phyloP scores from a whole-genome alignment of 441 rosid genomes.

The Adansonia gregorii region DNA sequence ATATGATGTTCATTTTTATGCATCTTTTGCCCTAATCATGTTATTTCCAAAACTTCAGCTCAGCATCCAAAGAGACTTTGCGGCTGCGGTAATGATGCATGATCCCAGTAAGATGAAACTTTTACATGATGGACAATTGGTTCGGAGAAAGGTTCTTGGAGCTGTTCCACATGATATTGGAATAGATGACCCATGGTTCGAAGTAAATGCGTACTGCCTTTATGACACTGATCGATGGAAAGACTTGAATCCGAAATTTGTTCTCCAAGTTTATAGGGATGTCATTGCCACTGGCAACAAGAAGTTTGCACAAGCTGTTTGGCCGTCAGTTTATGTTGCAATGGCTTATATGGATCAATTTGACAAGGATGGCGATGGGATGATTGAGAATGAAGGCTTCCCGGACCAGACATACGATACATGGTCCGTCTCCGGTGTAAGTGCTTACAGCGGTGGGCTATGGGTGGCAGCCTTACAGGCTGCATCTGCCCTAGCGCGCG shows the following conservation, averaged over 20 bases:
- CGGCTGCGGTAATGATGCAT: slow-evolving; percentile 91
- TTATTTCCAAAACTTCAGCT: slow-evolving; percentile 89
- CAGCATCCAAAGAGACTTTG: slow-evolving; percentile 90
- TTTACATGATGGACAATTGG: slow-evolving; percentile 65
- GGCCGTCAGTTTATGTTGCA: slow-evolving; percentile 91
- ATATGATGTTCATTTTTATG: slow-evolving; percentile 90
- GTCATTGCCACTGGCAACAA: slow-evolving; percentile 84
- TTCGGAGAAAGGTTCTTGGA: slow-evolving; percentile 77
- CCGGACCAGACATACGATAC: slow-evolving; percentile 97
- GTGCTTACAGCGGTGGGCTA: slow-evolving; percentile 90
- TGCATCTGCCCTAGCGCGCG: slow-evolving; percentile 78
- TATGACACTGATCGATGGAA: slow-evolving; percentile 82
- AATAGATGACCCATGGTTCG: slow-evolving; percentile 82
- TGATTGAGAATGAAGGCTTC: slow-evolving; percentile 94
- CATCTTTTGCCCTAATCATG: slow-evolving; percentile 84
- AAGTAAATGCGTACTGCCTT: slow-evolving; percentile 75
- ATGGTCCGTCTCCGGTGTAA: slow-evolving; percentile 88
- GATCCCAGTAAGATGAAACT: slow-evolving; percentile 73
- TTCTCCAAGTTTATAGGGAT: slow-evolving; percentile 89
- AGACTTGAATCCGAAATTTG: slow-evolving; percentile 91
- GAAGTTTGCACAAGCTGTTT: slow-evolving; percentile 74
- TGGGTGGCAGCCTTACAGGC: slow-evolving; percentile 99
- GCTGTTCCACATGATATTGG: slow-evolving; percentile 97
- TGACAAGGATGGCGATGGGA: slow-evolving; percentile 91
- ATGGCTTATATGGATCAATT: slow-evolving; percentile 94